Evolutionary conservation across 352 stramenopile species (phyloP), one percentile per base, ranked within the genome.

Genomic region (Pythium brassicae): DNA sequence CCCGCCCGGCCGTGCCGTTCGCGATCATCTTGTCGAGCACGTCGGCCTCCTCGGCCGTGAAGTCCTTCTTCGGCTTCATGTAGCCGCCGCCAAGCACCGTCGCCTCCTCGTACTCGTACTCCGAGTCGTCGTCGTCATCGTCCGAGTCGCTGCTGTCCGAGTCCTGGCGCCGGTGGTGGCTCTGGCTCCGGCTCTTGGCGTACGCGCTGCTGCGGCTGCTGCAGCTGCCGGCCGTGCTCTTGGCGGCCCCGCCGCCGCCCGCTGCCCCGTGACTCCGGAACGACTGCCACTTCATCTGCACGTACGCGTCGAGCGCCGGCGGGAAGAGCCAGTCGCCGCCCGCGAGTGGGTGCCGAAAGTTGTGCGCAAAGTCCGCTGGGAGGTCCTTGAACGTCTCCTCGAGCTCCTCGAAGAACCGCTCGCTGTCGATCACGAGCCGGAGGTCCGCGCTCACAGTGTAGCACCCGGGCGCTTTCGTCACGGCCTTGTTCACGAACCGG

Each of bases 21-120:
- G 78, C 78, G 53, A 91, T 89, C 81, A 91, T 91, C 63, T 88
- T 71, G 50, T 88, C 74, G 43, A 91, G 60, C 62, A 83, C 85
- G 48, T 83, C 84, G 45, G 75, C 82, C 58, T 87, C 78, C 56
- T 89, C 81, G 53, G 83, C 69, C 17, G 81, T 83, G 49, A 89
- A 89, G 11, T 65, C 52, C 35, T 74, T 63, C 58, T 89, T 87
- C 9, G 61, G n/a, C 43, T 72, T 81, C 71, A 87, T 80, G 43
- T 71, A 86, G 26, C 76, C 74, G 25, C 76, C 74, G 25, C 66
- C 64, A 5, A 68, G 32, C 32, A 37, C 14, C 32, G 32, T 49
- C 43, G 72, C 61, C 29, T 57, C 52, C n/a, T 57, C 52, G 40
- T 57, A 57, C 40, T 57, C 52, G 39, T 42, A 57, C 45, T 87